phyloP scores from a whole-genome alignment of 306 rosid genomes.

The Cajanus cajan region DNA sequence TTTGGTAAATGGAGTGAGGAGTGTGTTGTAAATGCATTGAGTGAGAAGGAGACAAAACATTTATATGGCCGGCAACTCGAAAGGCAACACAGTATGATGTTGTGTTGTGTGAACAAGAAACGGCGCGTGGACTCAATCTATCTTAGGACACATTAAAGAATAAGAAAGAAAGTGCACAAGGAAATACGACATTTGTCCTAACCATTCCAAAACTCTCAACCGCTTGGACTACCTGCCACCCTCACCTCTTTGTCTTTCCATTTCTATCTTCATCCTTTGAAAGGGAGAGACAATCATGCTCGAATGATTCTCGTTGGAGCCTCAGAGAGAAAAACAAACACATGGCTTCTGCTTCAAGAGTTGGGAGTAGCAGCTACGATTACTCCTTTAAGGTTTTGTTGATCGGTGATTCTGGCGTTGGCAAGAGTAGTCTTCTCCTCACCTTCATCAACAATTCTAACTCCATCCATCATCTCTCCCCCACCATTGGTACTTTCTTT shows the following conservation, averaged over 20 bases:
- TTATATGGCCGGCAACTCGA: constrained; percentile 19
- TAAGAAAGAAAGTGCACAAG: not conserved
- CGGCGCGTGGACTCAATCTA: constrained; percentile 45
- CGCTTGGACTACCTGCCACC: constrained; percentile 37
- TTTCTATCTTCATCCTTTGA: not conserved
- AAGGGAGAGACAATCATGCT: constrained; percentile 1
- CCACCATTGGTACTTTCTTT: constrained; percentile 69
- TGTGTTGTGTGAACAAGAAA: constrained; percentile 21
- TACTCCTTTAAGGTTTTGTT: constrained; percentile 85
- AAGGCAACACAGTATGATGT: not conserved
- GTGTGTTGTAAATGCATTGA: not conserved
- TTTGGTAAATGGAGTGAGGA: not conserved
- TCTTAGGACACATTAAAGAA: not conserved
- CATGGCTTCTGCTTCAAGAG: constrained; percentile 68
- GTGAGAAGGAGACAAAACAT: constrained; percentile 16
- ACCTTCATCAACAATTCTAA: constrained; percentile 74
- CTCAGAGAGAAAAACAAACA: not conserved
- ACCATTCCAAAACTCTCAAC: constrained; percentile 30
- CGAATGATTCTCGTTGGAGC: not conserved
- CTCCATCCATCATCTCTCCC: constrained; percentile 64
- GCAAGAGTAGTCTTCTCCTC: constrained; percentile 92
- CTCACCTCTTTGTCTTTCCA: constrained; percentile 4
- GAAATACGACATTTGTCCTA: constrained; percentile 48
- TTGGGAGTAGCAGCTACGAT: constrained; percentile 54
- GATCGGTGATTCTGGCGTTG: constrained; percentile 97